Conservation (phyloP, 805 yeast species). For the Yarrowia sp. region DNA sequence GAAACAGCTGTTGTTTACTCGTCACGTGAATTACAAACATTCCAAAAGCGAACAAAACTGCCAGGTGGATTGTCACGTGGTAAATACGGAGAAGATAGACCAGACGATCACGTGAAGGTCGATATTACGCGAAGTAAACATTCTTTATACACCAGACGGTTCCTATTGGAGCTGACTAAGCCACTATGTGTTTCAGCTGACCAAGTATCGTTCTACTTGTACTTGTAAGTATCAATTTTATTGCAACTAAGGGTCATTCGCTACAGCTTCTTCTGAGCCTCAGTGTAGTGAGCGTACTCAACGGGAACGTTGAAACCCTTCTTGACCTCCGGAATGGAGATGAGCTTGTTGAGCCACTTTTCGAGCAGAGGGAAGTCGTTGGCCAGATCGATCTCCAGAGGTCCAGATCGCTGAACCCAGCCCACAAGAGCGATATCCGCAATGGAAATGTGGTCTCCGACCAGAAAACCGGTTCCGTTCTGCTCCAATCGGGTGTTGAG, state of each 20-base stretch:
- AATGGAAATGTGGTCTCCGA: conserved; percentile 63
- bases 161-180: too few relatives aligned
- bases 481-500: conserved; percentile 58
- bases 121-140: too few relatives aligned
- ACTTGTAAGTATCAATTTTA: too few relatives aligned
- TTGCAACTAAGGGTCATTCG: too few relatives aligned
- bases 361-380: conserved; percentile 66
- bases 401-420: conserved; percentile 53
- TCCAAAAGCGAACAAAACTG: background rate
- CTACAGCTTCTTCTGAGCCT: conserved; percentile 14
- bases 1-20: background rate
- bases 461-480: conserved; percentile 59
- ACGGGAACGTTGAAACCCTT: conserved; percentile 46
- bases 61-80: background rate
- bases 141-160: too few relatives aligned
- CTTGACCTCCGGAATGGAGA: conserved; percentile 82
- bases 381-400: conserved; percentile 39
- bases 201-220: too few relatives aligned
- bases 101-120: too few relatives aligned
- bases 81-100: background rate
- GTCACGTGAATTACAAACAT: background rate
- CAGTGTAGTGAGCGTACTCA: conserved; percentile 25
- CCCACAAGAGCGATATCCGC: conserved; percentile 62
- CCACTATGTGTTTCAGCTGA: too few relatives aligned
- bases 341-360: conserved; percentile 89